Evolutionary conservation across 129 eudicot species (phyloP).

Genomic region (Flaveria trinervia): DNA sequence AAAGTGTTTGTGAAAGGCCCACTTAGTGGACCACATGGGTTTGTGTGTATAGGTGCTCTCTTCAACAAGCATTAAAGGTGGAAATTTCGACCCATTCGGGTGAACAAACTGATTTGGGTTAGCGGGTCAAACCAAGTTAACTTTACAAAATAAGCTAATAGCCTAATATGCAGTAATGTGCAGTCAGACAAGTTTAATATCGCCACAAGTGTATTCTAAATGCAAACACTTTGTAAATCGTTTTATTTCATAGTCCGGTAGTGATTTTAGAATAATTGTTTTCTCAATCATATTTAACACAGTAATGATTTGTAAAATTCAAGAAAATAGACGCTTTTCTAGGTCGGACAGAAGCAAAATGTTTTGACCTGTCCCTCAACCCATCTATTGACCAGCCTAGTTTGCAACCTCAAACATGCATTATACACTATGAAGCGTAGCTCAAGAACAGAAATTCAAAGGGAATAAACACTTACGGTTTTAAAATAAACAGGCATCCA

Average conservation of each 20-base stretch:
- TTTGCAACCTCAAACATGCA: background rate
- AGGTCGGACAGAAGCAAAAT: background rate
- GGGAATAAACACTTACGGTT: conserved; percentile 61
- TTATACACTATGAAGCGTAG: background rate
- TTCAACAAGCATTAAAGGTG: background rate
- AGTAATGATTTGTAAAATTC: background rate
- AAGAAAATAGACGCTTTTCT: background rate
- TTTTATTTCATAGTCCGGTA: background rate
- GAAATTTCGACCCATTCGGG: background rate
- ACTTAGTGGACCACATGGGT: too few relatives aligned
- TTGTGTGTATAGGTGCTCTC: too few relatives aligned
- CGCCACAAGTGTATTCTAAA: background rate
- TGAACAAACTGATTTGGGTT: too few relatives aligned
- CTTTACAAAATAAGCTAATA: too few relatives aligned
- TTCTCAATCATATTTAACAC: background rate
- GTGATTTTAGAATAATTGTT: background rate
- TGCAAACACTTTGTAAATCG: background rate
- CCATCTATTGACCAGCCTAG: background rate
- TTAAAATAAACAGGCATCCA: conserved; percentile 99
- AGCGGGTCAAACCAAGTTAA: too few relatives aligned
- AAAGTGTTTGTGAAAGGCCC: background rate
- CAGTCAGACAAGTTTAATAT: background rate
- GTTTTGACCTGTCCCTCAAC: background rate
- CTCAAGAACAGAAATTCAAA: background rate
- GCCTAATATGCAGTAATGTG: too few relatives aligned